Conservation (phyloP, 2,329 filamentous ascomycete genomes). For the Fusarium sp. region DNA sequence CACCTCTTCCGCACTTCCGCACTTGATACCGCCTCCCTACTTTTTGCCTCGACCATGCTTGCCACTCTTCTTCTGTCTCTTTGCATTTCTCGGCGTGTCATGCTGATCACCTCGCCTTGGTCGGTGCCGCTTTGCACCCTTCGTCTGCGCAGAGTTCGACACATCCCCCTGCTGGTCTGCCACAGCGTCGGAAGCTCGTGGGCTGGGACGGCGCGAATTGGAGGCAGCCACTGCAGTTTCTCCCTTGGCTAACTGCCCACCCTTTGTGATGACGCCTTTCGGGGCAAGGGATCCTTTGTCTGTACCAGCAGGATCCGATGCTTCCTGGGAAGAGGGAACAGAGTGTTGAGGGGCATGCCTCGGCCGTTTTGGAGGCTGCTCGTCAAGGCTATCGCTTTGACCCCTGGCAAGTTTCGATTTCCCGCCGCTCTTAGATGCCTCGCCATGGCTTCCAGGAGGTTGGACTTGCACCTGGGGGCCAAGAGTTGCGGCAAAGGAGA, state of each 20-base stretch:
- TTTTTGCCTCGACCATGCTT: background rate
- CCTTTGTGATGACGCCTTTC: background rate
- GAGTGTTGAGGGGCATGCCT: background rate
- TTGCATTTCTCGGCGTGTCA: background rate
- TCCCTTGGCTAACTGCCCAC: background rate
- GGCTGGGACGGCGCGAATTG: background rate
- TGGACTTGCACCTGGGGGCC: background rate
- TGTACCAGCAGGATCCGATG: background rate
- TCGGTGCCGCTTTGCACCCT: background rate
- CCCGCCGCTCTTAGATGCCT: background rate
- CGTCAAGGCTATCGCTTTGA: background rate
- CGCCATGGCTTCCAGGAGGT: background rate
- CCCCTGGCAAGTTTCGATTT: background rate
- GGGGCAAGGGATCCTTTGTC: background rate
- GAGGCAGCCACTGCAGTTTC: background rate
- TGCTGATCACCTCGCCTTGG: background rate
- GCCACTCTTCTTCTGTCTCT: background rate
- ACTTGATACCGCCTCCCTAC: background rate
- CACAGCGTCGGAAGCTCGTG: background rate
- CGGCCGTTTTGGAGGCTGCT: slow-evolving; percentile 1
- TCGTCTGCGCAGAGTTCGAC: background rate
- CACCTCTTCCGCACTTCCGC: background rate
- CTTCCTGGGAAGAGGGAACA: background rate
- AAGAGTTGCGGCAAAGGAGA: background rate
- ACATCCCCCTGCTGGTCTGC: background rate